phyloP scores from a whole-genome alignment of 1,139 yeast species.

The Geotrichum candidum region DNA sequence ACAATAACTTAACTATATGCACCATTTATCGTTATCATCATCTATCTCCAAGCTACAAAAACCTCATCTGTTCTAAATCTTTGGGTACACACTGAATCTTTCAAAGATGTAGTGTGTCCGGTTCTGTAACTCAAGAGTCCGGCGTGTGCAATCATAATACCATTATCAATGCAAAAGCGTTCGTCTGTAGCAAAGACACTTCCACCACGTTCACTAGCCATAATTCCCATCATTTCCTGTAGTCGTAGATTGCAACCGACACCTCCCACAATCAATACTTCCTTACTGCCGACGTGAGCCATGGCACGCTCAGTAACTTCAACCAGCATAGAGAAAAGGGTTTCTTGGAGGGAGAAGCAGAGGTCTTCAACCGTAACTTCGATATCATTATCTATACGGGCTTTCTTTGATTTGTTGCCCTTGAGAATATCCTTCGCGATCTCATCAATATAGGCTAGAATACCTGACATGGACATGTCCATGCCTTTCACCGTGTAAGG shows the following conservation, averaged over 20 bases:
- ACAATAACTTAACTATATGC: not conserved
- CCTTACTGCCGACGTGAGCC: constrained; percentile 91
- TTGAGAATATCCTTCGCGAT: constrained; percentile 46
- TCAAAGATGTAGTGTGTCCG: constrained; percentile 56
- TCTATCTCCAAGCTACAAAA: constrained; percentile 63
- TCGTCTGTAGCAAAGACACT: constrained; percentile 91
- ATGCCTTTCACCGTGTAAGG: constrained; percentile 98
- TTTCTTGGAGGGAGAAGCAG: constrained; percentile 89
- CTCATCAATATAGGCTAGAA: constrained; percentile 74
- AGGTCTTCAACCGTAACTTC: constrained; percentile 74
- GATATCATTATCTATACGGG: constrained; percentile 29
- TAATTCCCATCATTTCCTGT: constrained; percentile 91
- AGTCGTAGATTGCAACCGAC: constrained; percentile 90
- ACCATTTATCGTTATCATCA: not conserved
- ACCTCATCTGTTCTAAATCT: constrained; percentile 93
- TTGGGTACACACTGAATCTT: constrained; percentile 84
- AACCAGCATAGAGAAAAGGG: constrained; percentile 89
- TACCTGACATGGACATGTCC: constrained; percentile 97
- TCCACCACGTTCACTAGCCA: constrained; percentile 89
- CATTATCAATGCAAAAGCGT: constrained; percentile 93
- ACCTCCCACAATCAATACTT: constrained; percentile 94
- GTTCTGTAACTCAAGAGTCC: constrained; percentile 82
- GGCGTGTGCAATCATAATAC: constrained; percentile 98
- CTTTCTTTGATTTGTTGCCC: constrained; percentile 3
- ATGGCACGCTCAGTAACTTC: constrained; percentile 97